phyloP scores from a whole-genome alignment of 2,329 filamentous ascomycete genomes.

The Cordyceps fumosorosea region DNA sequence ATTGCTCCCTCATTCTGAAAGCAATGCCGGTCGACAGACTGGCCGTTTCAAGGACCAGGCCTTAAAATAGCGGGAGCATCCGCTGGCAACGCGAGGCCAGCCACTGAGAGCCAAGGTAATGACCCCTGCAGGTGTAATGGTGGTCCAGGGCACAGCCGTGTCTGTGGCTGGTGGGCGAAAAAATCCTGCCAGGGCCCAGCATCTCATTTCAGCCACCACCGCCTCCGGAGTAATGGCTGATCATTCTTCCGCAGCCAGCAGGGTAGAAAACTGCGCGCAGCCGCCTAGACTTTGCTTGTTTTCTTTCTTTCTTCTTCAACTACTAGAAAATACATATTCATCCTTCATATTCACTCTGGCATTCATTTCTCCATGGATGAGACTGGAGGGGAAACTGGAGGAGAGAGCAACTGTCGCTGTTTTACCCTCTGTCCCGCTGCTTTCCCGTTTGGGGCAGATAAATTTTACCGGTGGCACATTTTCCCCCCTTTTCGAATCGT shows the following conservation, averaged over 20 bases:
- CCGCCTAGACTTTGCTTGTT: constrained; percentile 10
- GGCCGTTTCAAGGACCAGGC: too few relatives aligned
- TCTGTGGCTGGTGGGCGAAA: background rate
- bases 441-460: constrained; percentile 29
- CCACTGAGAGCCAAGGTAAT: constrained; percentile 9
- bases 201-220: background rate
- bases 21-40: too few relatives aligned
- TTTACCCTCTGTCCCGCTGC: constrained; percentile 44
- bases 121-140: constrained; percentile 10
- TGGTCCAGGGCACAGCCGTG: background rate
- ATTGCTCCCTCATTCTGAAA: too few relatives aligned
- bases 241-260: constrained; percentile 20
- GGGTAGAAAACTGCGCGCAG: constrained; percentile 7
- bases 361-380: constrained; percentile 46
- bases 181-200: background rate
- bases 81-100: constrained; percentile 2
- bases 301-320: constrained; percentile 27
- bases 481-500: constrained; percentile 5
- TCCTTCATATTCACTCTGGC: constrained; percentile 66
- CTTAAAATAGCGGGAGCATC: constrained; percentile 7
- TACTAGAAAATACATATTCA: constrained; percentile 36
- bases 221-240: constrained; percentile 6
- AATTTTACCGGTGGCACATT: constrained; percentile 31
- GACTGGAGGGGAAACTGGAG: constrained; percentile 65
- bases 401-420: constrained; percentile 46